Percentiles rank a stretch among this genome's conserved stretches.
phyloP scores from a whole-genome alignment of 2,329 filamentous ascomycete species.

The Cercospora sojina region DNA sequence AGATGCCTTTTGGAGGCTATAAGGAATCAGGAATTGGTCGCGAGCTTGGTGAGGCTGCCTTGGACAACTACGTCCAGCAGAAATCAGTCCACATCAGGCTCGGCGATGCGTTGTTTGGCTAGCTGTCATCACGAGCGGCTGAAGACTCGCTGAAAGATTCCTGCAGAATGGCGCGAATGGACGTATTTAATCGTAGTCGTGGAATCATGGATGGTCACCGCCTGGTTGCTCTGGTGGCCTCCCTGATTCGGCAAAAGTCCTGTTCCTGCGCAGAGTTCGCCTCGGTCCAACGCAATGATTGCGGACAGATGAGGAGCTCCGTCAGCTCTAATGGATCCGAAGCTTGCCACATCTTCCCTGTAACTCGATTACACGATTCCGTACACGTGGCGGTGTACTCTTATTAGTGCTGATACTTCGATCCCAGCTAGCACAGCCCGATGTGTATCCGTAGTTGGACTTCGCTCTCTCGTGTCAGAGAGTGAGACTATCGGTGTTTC shows the following conservation, averaged over 20 bases:
- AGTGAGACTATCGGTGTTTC: background rate
- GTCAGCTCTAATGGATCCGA: background rate
- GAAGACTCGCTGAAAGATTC: background rate
- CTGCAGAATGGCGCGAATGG: background rate
- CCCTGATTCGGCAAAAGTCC: background rate
- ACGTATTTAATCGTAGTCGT: background rate
- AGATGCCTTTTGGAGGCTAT: slow-evolving; percentile 53
- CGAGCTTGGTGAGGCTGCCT: slow-evolving; percentile 43
- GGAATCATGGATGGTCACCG: background rate
- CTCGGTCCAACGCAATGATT: background rate
- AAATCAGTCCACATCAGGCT: slow-evolving; percentile 19
- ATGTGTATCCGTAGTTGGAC: background rate
- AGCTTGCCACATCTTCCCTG: background rate
- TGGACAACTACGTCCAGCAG: slow-evolving; percentile 25
- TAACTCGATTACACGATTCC: background rate
- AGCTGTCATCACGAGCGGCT: background rate
- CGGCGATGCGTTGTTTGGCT: background rate
- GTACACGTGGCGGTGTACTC: background rate
- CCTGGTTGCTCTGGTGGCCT: background rate
- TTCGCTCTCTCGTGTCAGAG: background rate
- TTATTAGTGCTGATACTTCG: background rate
- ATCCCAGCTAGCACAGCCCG: background rate
- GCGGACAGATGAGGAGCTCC: background rate
- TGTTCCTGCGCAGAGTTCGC: background rate
- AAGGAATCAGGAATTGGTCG: slow-evolving; percentile 51